Evolutionary conservation across 2,329 filamentous ascomycete species (phyloP).

Genomic region (Fusarium tricinctum): DNA sequence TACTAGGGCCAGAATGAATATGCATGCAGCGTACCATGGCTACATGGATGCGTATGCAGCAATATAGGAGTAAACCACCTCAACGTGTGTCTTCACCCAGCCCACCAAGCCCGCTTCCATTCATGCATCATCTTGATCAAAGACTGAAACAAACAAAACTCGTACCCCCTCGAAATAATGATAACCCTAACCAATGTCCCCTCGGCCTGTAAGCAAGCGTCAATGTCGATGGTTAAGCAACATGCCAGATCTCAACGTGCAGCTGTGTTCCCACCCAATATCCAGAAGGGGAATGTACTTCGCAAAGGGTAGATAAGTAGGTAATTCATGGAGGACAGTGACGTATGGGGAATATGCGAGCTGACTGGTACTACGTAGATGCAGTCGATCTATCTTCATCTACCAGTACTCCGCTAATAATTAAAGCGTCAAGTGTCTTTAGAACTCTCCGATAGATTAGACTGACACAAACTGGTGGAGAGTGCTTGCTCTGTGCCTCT

Average conservation of each 20-base stretch:
- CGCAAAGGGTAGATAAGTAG: background rate
- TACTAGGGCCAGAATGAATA: background rate
- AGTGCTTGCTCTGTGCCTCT: background rate
- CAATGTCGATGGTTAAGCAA: conserved; percentile 30
- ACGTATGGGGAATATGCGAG: background rate
- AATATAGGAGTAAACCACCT: background rate
- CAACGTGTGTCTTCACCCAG: background rate
- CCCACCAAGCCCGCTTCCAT: background rate
- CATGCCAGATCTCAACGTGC: conserved; percentile 32
- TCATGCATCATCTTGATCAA: background rate
- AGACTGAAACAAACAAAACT: conserved; percentile 22
- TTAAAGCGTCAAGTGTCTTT: conserved; percentile 10
- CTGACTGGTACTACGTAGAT: conserved; percentile 1
- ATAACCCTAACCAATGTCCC: background rate
- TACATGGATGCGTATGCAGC: background rate
- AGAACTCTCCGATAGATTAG: conserved; percentile 11
- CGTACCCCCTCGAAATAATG: too few species aligned
- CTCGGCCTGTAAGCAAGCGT: background rate
- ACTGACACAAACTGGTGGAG: conserved; percentile 35
- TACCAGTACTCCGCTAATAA: conserved; percentile 1
- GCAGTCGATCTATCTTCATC: conserved; percentile 12
- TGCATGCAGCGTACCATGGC: background rate
- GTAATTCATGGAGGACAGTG: background rate
- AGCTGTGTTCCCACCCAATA: conserved; percentile 30
- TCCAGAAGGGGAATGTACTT: conserved; percentile 38